Percentiles rank a stretch among this genome's conserved stretches.
Conservation (phyloP, 352 stramenopile species). For the Achlya hypogyna region DNA sequence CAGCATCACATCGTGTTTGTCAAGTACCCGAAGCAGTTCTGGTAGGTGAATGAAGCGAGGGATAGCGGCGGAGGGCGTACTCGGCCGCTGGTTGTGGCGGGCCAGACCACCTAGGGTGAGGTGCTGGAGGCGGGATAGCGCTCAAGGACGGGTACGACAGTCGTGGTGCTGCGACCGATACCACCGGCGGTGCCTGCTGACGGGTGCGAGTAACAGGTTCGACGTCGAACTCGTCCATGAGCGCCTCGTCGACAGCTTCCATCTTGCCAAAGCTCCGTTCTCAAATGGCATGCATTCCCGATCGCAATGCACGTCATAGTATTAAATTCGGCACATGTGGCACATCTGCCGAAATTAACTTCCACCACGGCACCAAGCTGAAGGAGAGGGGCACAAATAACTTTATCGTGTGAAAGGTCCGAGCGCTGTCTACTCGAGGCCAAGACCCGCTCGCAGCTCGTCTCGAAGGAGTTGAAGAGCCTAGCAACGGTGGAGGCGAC, state of each 20-base stretch:
- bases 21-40: no score
- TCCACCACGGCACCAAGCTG: no score
- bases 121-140: background rate
- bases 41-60: no score
- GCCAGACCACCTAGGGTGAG: background rate
- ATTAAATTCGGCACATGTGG: no score
- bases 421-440: background rate
- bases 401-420: background rate
- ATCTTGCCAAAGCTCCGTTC: background rate
- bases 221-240: conserved; percentile 65
- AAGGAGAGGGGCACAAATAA: no score
- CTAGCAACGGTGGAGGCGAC: background rate
- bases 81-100: background rate
- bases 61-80: no score
- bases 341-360: no score
- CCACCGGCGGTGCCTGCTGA: background rate
- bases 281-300: background rate
- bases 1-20: no score
- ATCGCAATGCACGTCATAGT: background rate
- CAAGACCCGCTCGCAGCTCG: conserved; percentile 11
- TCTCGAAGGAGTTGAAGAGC: conserved; percentile 6
- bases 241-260: conserved; percentile 26
- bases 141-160: background rate
- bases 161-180: background rate
- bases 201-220: background rate